Evolutionary conservation across 306 rosid species (phyloP), one percentile per base, ranked within the genome.

Genomic region (Medicago lupulina): DNA sequence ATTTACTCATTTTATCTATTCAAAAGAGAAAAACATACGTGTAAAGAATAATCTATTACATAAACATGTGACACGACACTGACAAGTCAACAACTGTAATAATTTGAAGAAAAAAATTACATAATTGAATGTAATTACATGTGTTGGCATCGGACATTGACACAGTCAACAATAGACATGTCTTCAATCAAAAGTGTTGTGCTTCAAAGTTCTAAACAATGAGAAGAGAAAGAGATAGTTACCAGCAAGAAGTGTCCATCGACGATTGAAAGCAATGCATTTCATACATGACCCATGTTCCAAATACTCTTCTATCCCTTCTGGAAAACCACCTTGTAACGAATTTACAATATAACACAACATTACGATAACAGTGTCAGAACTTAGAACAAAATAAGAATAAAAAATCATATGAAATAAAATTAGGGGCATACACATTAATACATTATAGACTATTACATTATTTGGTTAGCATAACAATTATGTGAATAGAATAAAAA

Each of bases 171-270:
- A 23, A 23, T 23, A 23, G 28, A 23, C 3, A 23, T 2, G 28
- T 2, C 28, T 23, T 23, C 28, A 23, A 23, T 23, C 3, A 23
- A 23, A 23, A 23, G 28, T 23, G 2, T 23, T 23, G 28, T 23
- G 28, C 28, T 23, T 23, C 2, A 23, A 23, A 23, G 28, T 23
- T 23, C 28, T 23, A 23, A 49, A 49, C 34, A 10, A 46, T 14
- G 10, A 53, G 58, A 70, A 55, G 40, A 36, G 43, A 15, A 60
- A 6, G 7, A 25, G 80, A 16, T 18, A 23, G 15, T 70, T 87
- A 95, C 99, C 97, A 18, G 99, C 97, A 15, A 95, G 93, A 80
- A 95, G 99, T 60, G 97, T 92, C 49, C 99, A 97, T 0, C 96
- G 97, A 44, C 97, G 96, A 72, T 95, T 95, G 74, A 95, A 92